phyloP scores from a whole-genome alignment of 2,329 filamentous ascomycete species.

The Pseudogymnoascus sp. region DNA sequence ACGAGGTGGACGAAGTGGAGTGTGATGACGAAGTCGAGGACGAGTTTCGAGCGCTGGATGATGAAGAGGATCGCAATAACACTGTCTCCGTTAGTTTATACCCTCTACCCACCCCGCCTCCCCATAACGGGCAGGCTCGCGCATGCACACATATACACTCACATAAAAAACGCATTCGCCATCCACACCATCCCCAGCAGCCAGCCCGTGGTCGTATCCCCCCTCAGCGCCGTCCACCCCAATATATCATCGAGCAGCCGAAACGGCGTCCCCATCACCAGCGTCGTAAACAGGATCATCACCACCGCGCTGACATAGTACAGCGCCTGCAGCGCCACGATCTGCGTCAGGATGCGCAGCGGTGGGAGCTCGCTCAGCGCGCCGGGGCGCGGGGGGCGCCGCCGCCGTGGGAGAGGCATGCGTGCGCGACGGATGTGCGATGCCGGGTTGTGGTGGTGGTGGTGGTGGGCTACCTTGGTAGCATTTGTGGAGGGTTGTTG shows the following conservation, averaged over 20 bases:
- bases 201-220: constrained; percentile 64
- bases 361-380: constrained; percentile 60
- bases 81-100: constrained; percentile 39
- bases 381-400: constrained; percentile 57
- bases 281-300: constrained; percentile 59
- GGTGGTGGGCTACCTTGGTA: constrained; percentile 3
- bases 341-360: constrained; percentile 59
- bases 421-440: background rate
- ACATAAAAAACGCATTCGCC: constrained; percentile 58
- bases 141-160: constrained; percentile 27
- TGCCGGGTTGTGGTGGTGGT: background rate
- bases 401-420: constrained; percentile 42
- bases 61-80: constrained; percentile 76
- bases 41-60: constrained; percentile 82
- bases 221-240: constrained; percentile 55
- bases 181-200: constrained; percentile 62
- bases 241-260: constrained; percentile 48
- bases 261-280: constrained; percentile 56
- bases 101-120: background rate
- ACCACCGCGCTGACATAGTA: constrained; percentile 56
- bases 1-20: constrained; percentile 78
- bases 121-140: background rate
- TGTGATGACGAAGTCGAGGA: constrained; percentile 89
- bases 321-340: constrained; percentile 54
- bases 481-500: background rate